These are phyloP conservation scores for Botrytis fabae DNA, from an alignment of 2,329 filamentous ascomycete species.

Conservation along the genomic window DNA sequence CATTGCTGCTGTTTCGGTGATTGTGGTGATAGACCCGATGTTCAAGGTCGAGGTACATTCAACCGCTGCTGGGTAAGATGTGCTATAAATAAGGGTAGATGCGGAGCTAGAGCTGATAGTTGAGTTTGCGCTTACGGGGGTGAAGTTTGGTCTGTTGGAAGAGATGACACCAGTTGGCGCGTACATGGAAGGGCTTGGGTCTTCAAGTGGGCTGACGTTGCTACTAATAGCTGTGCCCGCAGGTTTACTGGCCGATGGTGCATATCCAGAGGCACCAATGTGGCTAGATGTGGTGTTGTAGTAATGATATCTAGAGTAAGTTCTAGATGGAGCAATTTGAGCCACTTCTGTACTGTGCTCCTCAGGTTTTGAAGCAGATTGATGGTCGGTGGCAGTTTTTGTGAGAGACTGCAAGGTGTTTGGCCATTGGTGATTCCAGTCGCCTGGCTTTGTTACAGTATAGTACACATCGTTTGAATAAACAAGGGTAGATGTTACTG, in stretches of 20 bases:
- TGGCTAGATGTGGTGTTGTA: background rate
- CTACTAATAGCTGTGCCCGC: background rate
- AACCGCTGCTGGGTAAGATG: background rate
- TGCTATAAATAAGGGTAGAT: background rate
- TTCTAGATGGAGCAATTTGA: background rate
- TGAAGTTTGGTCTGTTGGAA: background rate
- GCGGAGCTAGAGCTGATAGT: background rate
- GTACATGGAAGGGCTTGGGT: background rate
- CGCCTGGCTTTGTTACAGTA: background rate
- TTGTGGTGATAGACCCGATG: background rate
- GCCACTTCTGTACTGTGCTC: background rate
- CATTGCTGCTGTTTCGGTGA: background rate
- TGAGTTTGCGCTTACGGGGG: constrained; percentile 4
- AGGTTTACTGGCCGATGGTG: background rate
- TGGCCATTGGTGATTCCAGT: background rate
- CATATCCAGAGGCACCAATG: background rate
- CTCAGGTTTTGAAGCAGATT: background rate
- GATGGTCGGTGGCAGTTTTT: background rate
- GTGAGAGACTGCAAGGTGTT: constrained; percentile 6
- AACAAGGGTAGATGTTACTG: background rate
- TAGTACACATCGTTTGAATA: background rate
- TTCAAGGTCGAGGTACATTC: background rate
- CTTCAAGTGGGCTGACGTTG: background rate
- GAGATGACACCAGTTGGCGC: background rate
- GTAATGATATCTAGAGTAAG: background rate